Evolutionary conservation across 1,139 yeast genomes (phyloP).

Genomic region (Pichia sp.): DNA sequence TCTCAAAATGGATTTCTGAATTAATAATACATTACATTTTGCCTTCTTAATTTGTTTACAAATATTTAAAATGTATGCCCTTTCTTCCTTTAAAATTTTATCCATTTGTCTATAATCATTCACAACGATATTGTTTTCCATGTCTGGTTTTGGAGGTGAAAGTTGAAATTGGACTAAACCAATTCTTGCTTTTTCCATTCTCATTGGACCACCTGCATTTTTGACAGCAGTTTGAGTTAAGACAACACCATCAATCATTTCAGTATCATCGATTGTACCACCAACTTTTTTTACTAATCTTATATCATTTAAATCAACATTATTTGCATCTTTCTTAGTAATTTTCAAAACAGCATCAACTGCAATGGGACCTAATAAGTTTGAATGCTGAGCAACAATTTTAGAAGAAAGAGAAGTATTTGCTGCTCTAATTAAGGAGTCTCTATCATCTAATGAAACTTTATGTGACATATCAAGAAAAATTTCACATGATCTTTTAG

Average conservation of each 20-base stretch:
- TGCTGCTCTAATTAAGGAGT: slow-evolving; percentile 84
- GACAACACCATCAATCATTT: slow-evolving; percentile 87
- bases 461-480: slow-evolving; percentile 78
- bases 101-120: slow-evolving; percentile 99
- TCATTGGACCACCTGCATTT: slow-evolving; percentile 91
- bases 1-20: slow-evolving; percentile 90
- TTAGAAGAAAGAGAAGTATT: slow-evolving; percentile 89
- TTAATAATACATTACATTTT: slow-evolving; percentile 87
- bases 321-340: slow-evolving; percentile 36
- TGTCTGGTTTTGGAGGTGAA: slow-evolving; percentile 98
- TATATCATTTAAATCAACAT: slow-evolving; percentile 83
- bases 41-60: slow-evolving; percentile 96
- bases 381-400: slow-evolving; percentile 88
- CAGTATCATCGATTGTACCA: slow-evolving; percentile 96
- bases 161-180: slow-evolving; percentile 93
- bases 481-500: slow-evolving; percentile 77
- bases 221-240: slow-evolving; percentile 85
- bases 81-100: slow-evolving; percentile 92
- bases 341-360: slow-evolving; percentile 90
- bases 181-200: slow-evolving; percentile 88
- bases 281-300: slow-evolving; percentile 90
- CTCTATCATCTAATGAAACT: slow-evolving; percentile 69
- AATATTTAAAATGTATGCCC: slow-evolving; percentile 87
- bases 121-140: slow-evolving; percentile 95
- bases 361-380: slow-evolving; percentile 82